Evolutionary conservation across 345 rosid genomes (phyloP).

Genomic region (Eucalyptus globulus): DNA sequence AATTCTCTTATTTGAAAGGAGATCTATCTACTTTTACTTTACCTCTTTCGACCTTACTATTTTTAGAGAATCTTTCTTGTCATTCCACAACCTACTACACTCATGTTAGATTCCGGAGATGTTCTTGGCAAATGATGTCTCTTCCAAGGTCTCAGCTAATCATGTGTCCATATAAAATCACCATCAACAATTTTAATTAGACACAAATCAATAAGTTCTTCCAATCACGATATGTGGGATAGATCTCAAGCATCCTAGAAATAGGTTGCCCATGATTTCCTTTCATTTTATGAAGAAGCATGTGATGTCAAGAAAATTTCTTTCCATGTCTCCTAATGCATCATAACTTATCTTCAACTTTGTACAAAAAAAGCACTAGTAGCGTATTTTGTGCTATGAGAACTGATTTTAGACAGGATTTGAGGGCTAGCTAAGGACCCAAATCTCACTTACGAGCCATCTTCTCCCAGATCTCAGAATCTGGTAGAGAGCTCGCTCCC

Average conservation of each 20-base stretch:
- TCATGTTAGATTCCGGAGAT: accelerated
- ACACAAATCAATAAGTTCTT: background rate
- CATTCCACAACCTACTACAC: background rate
- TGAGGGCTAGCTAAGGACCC: too few relatives aligned
- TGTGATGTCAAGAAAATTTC: background rate
- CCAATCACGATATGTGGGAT: background rate
- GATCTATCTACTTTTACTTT: background rate
- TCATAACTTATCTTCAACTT: background rate
- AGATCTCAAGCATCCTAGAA: background rate
- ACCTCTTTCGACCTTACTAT: background rate
- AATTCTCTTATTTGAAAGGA: too few relatives aligned
- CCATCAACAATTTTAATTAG: background rate
- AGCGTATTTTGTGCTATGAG: too few relatives aligned
- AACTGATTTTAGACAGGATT: too few relatives aligned
- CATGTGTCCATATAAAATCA: background rate
- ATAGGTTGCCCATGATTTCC: background rate
- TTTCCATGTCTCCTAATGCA: background rate
- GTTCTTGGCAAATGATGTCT: background rate
- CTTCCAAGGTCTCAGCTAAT: background rate
- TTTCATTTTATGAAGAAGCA: background rate
- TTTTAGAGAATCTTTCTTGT: accelerated
- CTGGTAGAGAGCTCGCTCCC: too few relatives aligned
- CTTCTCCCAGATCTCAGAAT: too few relatives aligned
- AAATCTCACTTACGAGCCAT: too few relatives aligned
- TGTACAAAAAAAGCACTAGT: too few relatives aligned